Percentiles rank a stretch among this genome's conserved stretches.
phyloP scores from a whole-genome alignment of 495 filamentous ascomycete species.

The Penicillium simplicissimum region DNA sequence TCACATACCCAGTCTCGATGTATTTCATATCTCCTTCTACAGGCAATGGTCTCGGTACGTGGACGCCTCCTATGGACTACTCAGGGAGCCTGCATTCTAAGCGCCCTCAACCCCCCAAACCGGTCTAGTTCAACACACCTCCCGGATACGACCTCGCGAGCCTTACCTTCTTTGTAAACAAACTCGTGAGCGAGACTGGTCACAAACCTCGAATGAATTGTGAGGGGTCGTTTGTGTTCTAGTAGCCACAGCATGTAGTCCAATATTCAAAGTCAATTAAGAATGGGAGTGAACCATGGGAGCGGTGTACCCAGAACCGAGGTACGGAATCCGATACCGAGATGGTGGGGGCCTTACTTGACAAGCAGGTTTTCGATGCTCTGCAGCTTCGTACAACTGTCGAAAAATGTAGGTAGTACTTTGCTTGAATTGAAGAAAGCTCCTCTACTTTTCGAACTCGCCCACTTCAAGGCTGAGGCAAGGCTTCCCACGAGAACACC shows the following conservation, averaged over 20 bases:
- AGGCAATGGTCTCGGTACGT: not conserved
- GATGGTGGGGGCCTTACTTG: no score
- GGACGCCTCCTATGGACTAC: not conserved
- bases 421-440: no score
- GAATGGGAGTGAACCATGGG: slow-evolving; percentile 2
- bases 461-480: no score
- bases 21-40: not conserved
- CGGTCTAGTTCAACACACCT: not conserved
- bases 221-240: not conserved
- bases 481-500: no score
- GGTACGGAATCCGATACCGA: not conserved
- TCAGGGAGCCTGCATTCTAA: not conserved
- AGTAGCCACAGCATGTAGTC: not conserved
- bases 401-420: no score
- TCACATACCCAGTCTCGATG: not conserved
- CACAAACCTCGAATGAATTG: not conserved
- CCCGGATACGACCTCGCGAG: not conserved
- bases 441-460: no score
- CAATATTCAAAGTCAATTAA: not conserved
- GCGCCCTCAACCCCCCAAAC: not conserved
- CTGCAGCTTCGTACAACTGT: no score
- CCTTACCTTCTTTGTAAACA: not conserved
- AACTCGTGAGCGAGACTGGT: not conserved
- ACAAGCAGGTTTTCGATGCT: no score
- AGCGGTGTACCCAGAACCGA: slow-evolving; percentile 1